These are phyloP conservation scores for Hypoxylon crocopeplum DNA, from an alignment of 495 filamentous ascomycete species.

Conservation along the genomic window DNA sequence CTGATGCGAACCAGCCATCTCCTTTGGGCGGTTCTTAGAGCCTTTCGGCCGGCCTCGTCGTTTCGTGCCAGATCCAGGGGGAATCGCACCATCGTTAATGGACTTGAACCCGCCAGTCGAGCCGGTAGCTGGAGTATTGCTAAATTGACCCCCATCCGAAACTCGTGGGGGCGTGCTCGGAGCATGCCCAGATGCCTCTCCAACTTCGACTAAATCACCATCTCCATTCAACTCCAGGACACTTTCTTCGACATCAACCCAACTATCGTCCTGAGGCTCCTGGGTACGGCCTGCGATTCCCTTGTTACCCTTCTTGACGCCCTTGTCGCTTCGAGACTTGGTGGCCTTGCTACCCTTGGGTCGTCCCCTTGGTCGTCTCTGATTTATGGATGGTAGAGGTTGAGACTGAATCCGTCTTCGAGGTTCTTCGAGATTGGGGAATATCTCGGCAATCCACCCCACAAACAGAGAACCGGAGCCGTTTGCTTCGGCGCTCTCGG, in stretches of 20 bases:
- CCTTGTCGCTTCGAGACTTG: slow-evolving; percentile 58
- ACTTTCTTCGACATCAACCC: slow-evolving; percentile 44
- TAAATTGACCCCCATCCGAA: slow-evolving; percentile 20
- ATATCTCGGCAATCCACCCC: slow-evolving; percentile 65
- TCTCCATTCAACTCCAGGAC: slow-evolving; percentile 36
- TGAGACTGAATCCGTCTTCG: slow-evolving; percentile 19
- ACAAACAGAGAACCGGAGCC: slow-evolving; percentile 62
- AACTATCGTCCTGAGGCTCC: slow-evolving; percentile 41
- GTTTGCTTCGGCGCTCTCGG: slow-evolving; percentile 60
- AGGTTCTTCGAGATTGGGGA: slow-evolving; percentile 50
- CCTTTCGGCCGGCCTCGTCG: slow-evolving; percentile 51
- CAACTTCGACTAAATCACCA: slow-evolving; percentile 33
- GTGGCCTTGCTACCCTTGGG: slow-evolving; percentile 60
- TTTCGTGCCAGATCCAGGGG: slow-evolving; percentile 37
- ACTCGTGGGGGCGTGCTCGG: slow-evolving; percentile 31
- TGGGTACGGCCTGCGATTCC: slow-evolving; percentile 29
- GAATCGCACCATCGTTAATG: slow-evolving; percentile 32
- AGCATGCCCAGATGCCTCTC: slow-evolving; percentile 25
- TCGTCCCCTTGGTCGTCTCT: slow-evolving; percentile 53
- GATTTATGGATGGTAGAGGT: slow-evolving; percentile 36
- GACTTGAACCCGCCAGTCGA: slow-evolving; percentile 41
- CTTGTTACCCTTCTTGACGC: slow-evolving; percentile 54
- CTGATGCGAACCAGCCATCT: slow-evolving; percentile 16
- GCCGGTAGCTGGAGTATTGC: slow-evolving; percentile 31
- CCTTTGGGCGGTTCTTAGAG: slow-evolving; percentile 57